A percentile compares a stretch with the other conserved stretches of the same genome.
Conservation (phyloP, 495 filamentous ascomycete species). For the Acidomyces sp. region DNA sequence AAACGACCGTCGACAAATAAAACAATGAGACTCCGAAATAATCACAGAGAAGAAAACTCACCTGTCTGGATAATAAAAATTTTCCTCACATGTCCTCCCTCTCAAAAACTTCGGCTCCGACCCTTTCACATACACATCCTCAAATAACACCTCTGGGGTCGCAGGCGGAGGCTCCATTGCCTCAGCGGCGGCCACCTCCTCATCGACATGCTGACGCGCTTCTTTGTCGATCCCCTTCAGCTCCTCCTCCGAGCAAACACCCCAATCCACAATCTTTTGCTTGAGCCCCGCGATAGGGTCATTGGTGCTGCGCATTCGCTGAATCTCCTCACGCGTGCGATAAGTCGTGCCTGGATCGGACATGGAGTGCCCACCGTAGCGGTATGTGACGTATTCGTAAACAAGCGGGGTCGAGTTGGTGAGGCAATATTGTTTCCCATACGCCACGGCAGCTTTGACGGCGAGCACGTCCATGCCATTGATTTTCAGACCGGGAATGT, state of each 20-base stretch:
- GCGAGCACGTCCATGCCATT: constrained; percentile 99
- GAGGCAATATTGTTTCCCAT: constrained; percentile 73
- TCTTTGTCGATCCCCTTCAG: constrained; percentile 92
- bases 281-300: constrained; percentile 97
- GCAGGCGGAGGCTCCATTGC: constrained; percentile 65
- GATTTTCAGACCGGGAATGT: constrained; percentile 97
- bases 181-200: constrained; percentile 84
- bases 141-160: constrained; percentile 67
- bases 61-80: constrained; percentile 57
- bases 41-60: constrained; percentile 12
- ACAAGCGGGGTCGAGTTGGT: constrained; percentile 83
- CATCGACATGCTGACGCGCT: constrained; percentile 68
- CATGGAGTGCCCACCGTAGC: constrained; percentile 98
- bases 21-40: too few relatives aligned
- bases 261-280: constrained; percentile 95
- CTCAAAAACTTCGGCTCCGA: constrained; percentile 83
- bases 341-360: constrained; percentile 98
- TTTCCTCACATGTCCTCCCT: constrained; percentile 83
- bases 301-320: constrained; percentile 96
- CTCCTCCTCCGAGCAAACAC: constrained; percentile 83
- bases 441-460: constrained; percentile 87
- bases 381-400: constrained; percentile 97
- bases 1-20: too few relatives aligned
- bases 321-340: constrained; percentile 96
- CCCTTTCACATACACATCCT: constrained; percentile 94